Conservation (phyloP, 2,329 filamentous ascomycete genomes). For the Ophiostoma tasmaniense region DNA sequence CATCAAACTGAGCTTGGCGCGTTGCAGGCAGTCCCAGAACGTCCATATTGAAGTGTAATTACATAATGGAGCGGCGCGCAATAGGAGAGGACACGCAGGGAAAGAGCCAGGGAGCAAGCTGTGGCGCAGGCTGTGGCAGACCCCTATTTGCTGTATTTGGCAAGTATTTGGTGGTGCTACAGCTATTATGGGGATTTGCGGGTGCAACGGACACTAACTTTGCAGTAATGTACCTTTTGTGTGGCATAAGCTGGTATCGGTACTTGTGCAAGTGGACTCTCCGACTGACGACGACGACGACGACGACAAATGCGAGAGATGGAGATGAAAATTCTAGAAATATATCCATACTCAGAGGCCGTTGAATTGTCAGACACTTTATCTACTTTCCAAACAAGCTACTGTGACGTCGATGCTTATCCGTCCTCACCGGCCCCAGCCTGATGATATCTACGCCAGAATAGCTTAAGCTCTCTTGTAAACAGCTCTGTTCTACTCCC, state of each 20-base stretch:
- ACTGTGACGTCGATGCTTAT: too few relatives aligned
- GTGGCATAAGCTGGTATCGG: not conserved
- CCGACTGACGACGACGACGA: not conserved
- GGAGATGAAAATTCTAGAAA: not conserved
- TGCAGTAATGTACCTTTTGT: not conserved
- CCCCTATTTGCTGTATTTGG: not conserved
- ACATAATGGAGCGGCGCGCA: constrained; percentile 1
- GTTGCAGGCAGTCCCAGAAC: not conserved
- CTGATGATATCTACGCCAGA: not conserved
- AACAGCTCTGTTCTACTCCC: not conserved
- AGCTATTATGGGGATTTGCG: not conserved
- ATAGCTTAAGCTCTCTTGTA: not conserved
- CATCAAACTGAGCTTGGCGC: constrained; percentile 6
- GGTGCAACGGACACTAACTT: not conserved
- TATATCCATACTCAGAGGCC: not conserved
- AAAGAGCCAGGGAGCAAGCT: not conserved
- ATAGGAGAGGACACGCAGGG: not conserved
- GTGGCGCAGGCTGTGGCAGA: constrained; percentile 6
- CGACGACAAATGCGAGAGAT: not conserved
- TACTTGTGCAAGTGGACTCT: not conserved
- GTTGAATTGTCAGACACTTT: too few relatives aligned
- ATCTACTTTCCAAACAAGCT: too few relatives aligned
- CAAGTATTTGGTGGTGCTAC: not conserved
- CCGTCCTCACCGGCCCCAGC: too few relatives aligned
- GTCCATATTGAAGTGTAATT: not conserved